These are phyloP conservation scores for Hypoxylon fragiforme DNA, from an alignment of 495 filamentous ascomycete genomes.

Conservation along the genomic window DNA sequence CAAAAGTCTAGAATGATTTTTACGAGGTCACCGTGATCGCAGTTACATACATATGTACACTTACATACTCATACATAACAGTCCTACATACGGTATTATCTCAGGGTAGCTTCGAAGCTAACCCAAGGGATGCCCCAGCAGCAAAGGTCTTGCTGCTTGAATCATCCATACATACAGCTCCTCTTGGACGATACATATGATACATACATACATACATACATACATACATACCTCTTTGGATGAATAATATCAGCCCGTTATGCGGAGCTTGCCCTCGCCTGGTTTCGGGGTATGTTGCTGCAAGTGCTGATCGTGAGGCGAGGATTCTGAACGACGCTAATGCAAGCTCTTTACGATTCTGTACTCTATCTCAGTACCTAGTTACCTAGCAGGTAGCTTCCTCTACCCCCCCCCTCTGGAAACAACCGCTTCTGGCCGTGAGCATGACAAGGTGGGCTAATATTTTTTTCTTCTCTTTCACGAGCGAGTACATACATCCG, in stretches of 20 bases:
- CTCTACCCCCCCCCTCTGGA: conserved; percentile 11
- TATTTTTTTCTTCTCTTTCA: too few relatives aligned
- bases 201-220: too few relatives aligned
- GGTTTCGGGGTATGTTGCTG: conserved; percentile 17
- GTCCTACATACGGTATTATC: too few relatives aligned
- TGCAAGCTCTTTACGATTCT: conserved; percentile 33
- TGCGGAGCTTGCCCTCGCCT: conserved; percentile 27
- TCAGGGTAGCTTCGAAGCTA: too few relatives aligned
- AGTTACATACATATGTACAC: not conserved
- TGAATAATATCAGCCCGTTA: conserved; percentile 16
- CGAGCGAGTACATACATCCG: too few relatives aligned
- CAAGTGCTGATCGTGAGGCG: conserved; percentile 30
- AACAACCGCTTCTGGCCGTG: conserved; percentile 26
- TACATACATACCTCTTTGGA: too few relatives aligned
- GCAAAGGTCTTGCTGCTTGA: conserved; percentile 18
- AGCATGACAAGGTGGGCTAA: conserved; percentile 21
- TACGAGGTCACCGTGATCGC: conserved; percentile 3
- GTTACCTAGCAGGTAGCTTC: conserved; percentile 19
- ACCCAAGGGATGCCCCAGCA: too few relatives aligned
- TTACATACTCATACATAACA: too few relatives aligned
- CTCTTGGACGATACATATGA: too few relatives aligned
- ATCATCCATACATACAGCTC: too few relatives aligned
- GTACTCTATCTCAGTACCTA: too few relatives aligned
- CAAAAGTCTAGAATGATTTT: not conserved
- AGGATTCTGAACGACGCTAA: conserved; percentile 25